phyloP scores from a whole-genome alignment of 1,139 yeast genomes.

The Pneumocystis murina region DNA sequence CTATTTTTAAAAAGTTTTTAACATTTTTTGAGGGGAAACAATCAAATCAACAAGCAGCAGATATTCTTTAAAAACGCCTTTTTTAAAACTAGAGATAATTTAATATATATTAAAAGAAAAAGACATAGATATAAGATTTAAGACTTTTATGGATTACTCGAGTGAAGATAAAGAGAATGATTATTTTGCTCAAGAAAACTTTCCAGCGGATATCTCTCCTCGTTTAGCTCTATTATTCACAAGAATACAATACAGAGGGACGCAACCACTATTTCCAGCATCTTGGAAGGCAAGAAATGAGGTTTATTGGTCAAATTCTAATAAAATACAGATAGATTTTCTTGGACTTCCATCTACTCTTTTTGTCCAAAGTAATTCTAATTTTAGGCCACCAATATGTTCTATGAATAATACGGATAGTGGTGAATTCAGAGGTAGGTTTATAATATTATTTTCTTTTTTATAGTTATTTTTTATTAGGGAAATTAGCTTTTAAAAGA shows the following conservation, averaged over 20 bases:
- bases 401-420: neutral
- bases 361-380: constrained; percentile 1
- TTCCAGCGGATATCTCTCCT: constrained; percentile 5
- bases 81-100: neutral
- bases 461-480: constrained; percentile 3
- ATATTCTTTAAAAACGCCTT: too few relatives aligned
- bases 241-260: constrained; percentile 4
- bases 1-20: too few relatives aligned
- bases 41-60: too few relatives aligned
- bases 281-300: constrained; percentile 1
- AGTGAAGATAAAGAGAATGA: neutral
- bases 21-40: too few relatives aligned
- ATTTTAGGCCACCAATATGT: neutral
- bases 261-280: constrained; percentile 7
- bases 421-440: neutral
- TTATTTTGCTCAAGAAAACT: neutral
- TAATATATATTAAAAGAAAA: neutral
- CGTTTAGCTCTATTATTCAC: constrained; percentile 1
- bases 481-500: constrained; percentile 7
- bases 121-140: neutral
- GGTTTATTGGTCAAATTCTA: neutral
- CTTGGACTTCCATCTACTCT: constrained; percentile 3
- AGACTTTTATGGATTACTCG: constrained; percentile 5
- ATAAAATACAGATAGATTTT: constrained; percentile 3
- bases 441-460: neutral